Percentiles rank a stretch among this genome's conserved stretches.
Evolutionary conservation across 768 basidiomycete species (phyloP).

Genomic region (Amanita fuliginea): DNA sequence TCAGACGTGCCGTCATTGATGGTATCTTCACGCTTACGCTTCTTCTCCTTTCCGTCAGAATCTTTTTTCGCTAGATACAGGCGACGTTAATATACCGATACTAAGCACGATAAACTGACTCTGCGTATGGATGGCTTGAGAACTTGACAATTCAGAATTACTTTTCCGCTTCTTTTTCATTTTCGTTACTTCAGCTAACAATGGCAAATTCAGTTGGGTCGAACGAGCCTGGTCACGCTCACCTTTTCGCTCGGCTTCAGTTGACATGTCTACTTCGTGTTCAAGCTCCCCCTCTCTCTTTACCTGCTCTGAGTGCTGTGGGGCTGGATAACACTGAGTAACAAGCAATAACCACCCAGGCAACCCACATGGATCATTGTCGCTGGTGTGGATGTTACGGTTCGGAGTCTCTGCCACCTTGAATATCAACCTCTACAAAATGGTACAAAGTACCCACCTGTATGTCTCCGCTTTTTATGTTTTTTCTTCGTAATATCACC

Average conservation of each 20-base stretch:
- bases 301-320: not conserved
- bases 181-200: slow-evolving; percentile 3
- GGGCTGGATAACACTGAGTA: not conserved
- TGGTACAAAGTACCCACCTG: not conserved
- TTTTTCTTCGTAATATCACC: not conserved
- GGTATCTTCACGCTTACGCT: slow-evolving; percentile 27
- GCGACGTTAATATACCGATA: not conserved
- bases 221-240: not conserved
- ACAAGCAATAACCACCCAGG: not conserved
- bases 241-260: not conserved
- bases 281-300: slow-evolving; percentile 1
- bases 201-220: not conserved
- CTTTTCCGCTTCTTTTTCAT: slow-evolving; percentile 14
- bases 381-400: not conserved
- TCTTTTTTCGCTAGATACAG: slow-evolving; percentile 15
- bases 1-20: slow-evolving; percentile 9
- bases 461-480: slow-evolving; percentile 1
- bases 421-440: not conserved
- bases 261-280: not conserved
- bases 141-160: not conserved
- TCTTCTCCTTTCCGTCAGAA: slow-evolving; percentile 25
- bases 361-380: not conserved
- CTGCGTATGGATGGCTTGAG: not conserved
- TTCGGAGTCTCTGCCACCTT: not conserved
- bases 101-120: not conserved